Base-by-base conservation (phyloP, 1,284 basidiomycete genomes). In the Trichosporon ovoides region DNA sequence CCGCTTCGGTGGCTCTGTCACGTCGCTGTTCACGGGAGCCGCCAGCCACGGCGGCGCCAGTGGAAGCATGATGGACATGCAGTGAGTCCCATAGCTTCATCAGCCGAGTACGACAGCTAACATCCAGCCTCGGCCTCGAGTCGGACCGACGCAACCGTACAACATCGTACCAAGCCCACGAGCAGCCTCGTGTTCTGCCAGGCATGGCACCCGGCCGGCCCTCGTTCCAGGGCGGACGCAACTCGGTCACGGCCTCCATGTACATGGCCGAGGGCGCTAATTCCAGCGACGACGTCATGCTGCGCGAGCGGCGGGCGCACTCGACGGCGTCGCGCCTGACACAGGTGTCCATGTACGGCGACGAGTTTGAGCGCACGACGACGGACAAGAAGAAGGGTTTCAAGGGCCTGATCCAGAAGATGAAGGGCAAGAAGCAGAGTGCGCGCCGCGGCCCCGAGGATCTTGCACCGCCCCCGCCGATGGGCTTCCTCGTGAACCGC, bases 31-130 rank as follows among this genome's bases (percentile, higher is more conserved):
- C 71, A 88, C 87, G 3, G 84, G 88, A 70, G 43, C 43, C n/a
- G 43, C 22, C 24, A 86, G 83, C 76, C 88, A 89, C 65, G 80
- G 87, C 59, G 87, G 86, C n/a, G n/a, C n/a, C 60, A 80, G 85
- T 53, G 90, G 89, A 7, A 83, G 91, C 70, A 91, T 93, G 89
- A 81, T 92, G 71, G 88, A 93, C 73, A 92, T 93, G 91, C 91
- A 93, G 90, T 92, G 78, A 70, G 89, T 86, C 22, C 4, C 16
- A 33, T 6, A n/a, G 11, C 14, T 18, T n/a, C 10, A 31, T 5
- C 5, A 22, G 20, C 22, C 22, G 18, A 20, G 10, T n/a, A 38
- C 3, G 14, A 10, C 16, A 20, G 53, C 56, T 58, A 38, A 55
- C 36, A 18, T 24, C 0, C 55, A 77, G 74, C 58, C 70, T 78